Percentiles rank a stretch among this genome's conserved stretches.
These are phyloP conservation scores for Trichoderma sp. DNA, from an alignment of 2,329 filamentous ascomycete species.

Conservation along the genomic window DNA sequence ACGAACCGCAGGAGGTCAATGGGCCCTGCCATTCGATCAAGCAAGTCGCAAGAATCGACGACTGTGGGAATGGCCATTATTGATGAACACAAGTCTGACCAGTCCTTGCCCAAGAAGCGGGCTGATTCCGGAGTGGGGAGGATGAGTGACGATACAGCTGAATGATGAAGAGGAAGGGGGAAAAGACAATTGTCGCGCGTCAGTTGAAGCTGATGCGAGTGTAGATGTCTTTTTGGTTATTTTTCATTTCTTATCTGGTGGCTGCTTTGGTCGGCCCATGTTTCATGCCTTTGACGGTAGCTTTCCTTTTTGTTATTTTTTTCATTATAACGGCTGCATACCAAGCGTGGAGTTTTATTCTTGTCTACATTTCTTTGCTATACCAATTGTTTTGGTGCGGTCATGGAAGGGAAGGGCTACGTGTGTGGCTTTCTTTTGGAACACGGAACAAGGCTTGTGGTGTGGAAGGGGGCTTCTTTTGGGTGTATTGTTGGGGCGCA, in stretches of 20 bases:
- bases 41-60: not conserved
- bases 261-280: not conserved
- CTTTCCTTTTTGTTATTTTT: not conserved
- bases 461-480: not conserved
- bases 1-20: constrained; percentile 31
- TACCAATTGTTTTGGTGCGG: not conserved
- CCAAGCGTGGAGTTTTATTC: constrained; percentile 10
- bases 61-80: not conserved
- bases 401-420: not conserved
- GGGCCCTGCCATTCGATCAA: constrained; percentile 23
- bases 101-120: constrained; percentile 29
- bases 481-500: not conserved
- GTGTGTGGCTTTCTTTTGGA: not conserved
- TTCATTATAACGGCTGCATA: constrained; percentile 4
- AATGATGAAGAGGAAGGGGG: constrained; percentile 10
- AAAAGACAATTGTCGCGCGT: not conserved
- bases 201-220: not conserved
- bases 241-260: not conserved
- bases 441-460: constrained; percentile 1
- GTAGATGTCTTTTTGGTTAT: not conserved
- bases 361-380: not conserved
- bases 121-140: constrained; percentile 36
- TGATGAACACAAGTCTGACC: constrained; percentile 18
- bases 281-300: not conserved
- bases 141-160: constrained; percentile 30